Evolutionary conservation across 192 early-diverging fungal species (phyloP), one percentile per base, ranked within the genome.

Genomic region (Geranomyces variabilis): DNA sequence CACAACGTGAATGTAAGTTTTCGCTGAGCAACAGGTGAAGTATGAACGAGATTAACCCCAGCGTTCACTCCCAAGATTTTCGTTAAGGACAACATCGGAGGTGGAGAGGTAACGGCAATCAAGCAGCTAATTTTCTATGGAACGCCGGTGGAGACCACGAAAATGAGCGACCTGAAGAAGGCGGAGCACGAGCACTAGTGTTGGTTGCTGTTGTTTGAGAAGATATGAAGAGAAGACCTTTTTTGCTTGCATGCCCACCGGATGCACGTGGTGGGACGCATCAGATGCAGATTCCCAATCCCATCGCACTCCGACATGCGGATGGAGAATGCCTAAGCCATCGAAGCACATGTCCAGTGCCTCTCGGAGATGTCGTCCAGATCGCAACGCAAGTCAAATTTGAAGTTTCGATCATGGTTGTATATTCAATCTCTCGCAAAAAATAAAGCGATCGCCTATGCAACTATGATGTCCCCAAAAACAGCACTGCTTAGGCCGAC

Each of bases 81-180:
- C 74, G 80, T 95, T n/a, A 83, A 83, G n/a, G 89, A 95, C 69
- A 98, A 98, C 70, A 75, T 93, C 75, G 89, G 80, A 13, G 92
- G 83, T 58, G 90, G 88, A 48, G 96, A 98, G 17, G 90, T 88
- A 19, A 94, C 95, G 10, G 83, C 60, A 3, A 85, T 98, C 55
- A 84, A 88, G 60, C 90, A 93, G 79, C 70, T 98, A 55, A 81
- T 83, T 28, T 87, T 95, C 47, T 93, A 93, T 61, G 96, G 96
- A 14, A 84, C 81, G 8, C 81, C 88, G 1, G 78, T 89, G 49
- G 82, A 86, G 67, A 80, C 80, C 0, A 87, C 90, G 47, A 82
- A 82, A 65, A 85, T 85, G 73, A 53, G 29, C 41, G 63, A 64
- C 9, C 21, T 64, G 41, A 64, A 64, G 63, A 64, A 64, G 63